A percentile compares a stretch with the other conserved stretches of the same genome.
phyloP scores from a whole-genome alignment of 2,329 filamentous ascomycete genomes.

The Trichoderma gracile region DNA sequence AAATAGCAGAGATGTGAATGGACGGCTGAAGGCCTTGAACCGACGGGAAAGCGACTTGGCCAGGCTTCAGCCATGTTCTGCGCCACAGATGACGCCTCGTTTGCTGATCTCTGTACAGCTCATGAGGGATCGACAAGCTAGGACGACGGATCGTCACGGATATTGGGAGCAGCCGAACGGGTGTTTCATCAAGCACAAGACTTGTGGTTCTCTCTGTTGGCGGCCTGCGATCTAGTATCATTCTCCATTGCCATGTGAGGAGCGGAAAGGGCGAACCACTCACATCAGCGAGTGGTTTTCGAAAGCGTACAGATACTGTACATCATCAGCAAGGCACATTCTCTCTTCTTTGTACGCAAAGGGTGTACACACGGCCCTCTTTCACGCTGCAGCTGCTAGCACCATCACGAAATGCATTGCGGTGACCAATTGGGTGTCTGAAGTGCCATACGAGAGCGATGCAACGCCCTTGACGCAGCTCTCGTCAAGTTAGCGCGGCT shows the following conservation, averaged over 20 bases:
- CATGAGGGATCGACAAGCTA: conserved; percentile 15
- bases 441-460: background rate
- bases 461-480: background rate
- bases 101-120: conserved; percentile 8
- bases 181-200: conserved; percentile 6
- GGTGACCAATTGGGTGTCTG: conserved; percentile 15
- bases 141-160: conserved; percentile 13
- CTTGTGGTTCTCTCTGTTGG: background rate
- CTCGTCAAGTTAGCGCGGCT: conserved; percentile 1
- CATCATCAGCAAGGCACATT: background rate
- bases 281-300: background rate
- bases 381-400: background rate
- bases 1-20: background rate
- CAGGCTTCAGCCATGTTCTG: background rate
- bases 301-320: background rate
- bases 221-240: background rate
- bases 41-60: background rate
- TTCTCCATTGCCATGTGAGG: background rate
- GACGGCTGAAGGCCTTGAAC: background rate
- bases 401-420: conserved; percentile 2
- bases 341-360: background rate
- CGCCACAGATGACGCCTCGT: conserved; percentile 19
- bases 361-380: background rate
- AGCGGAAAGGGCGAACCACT: background rate
- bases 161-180: conserved; percentile 19